These are phyloP conservation scores for Geotrichum europaeum DNA, from an alignment of 1,139 yeast genomes.

Conservation along the genomic window DNA sequence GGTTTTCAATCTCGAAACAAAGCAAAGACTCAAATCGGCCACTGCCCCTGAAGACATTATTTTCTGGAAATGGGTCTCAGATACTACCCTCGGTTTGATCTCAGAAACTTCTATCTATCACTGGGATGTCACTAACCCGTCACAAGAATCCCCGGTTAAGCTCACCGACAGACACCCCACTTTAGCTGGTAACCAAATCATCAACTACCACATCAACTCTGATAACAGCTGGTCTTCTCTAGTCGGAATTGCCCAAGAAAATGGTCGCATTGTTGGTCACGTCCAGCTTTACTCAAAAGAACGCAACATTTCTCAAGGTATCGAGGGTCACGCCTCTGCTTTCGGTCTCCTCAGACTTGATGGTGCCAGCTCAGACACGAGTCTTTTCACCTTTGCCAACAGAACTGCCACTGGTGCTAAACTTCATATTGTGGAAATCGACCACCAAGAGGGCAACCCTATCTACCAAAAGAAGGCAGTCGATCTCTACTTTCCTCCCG, in stretches of 20 bases:
- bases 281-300: constrained; percentile 85
- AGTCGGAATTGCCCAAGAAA: constrained; percentile 91
- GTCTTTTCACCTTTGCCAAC: constrained; percentile 81
- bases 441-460: constrained; percentile 84
- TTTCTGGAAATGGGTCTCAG: constrained; percentile 91
- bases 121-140: constrained; percentile 75
- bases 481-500: constrained; percentile 94
- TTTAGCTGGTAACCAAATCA: constrained; percentile 78
- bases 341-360: constrained; percentile 72
- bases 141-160: constrained; percentile 69
- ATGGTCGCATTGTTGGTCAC: constrained; percentile 93
- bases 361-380: constrained; percentile 71
- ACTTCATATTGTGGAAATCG: constrained; percentile 92
- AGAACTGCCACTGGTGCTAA: constrained; percentile 79
- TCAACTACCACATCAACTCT: constrained; percentile 79
- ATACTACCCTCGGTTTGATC: constrained; percentile 71
- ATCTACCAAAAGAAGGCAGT: constrained; percentile 81
- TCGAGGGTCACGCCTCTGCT: constrained; percentile 95
- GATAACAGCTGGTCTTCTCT: constrained; percentile 90
- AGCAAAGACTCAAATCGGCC: constrained; percentile 84
- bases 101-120: constrained; percentile 69
- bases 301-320: constrained; percentile 90
- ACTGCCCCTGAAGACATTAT: constrained; percentile 84
- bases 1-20: constrained; percentile 80
- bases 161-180: constrained; percentile 81